phyloP scores from a whole-genome alignment of 2,329 filamentous ascomycete species.

The Seiridium unicorne region DNA sequence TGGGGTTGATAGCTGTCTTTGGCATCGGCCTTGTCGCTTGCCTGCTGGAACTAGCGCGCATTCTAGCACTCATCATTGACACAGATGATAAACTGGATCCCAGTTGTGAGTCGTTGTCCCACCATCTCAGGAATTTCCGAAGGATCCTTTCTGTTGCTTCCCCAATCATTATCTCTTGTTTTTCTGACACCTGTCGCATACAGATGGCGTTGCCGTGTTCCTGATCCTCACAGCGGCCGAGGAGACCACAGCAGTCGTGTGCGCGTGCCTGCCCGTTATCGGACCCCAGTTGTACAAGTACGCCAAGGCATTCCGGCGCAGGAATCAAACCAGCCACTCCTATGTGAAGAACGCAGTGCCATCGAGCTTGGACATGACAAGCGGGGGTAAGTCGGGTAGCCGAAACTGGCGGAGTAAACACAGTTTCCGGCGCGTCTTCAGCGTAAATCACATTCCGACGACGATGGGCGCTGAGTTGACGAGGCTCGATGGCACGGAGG shows the following conservation, averaged over 20 bases:
- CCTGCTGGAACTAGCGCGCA: constrained; percentile 19
- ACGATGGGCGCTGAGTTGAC: neutral
- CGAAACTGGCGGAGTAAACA: constrained; percentile 9
- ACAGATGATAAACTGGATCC: constrained; percentile 23
- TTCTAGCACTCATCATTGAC: constrained; percentile 18
- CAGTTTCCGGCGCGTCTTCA: constrained; percentile 18
- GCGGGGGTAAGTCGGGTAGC: constrained; percentile 11
- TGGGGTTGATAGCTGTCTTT: constrained; percentile 21
- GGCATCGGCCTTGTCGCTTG: constrained; percentile 21
- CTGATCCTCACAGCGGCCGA: constrained; percentile 22
- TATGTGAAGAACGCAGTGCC: neutral
- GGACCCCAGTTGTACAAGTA: constrained; percentile 15
- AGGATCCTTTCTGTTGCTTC: neutral
- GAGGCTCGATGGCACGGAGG: neutral
- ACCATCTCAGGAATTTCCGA: neutral
- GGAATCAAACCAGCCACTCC: neutral
- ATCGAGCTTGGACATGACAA: constrained; percentile 6
- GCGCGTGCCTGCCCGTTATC: constrained; percentile 20
- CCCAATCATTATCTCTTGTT: neutral
- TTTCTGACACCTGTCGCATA: neutral
- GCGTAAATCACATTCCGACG: constrained; percentile 13
- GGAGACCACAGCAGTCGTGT: constrained; percentile 23
- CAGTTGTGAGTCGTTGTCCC: constrained; percentile 17
- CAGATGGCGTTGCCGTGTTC: constrained; percentile 22
- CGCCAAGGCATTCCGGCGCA: neutral